Percentiles rank a stretch among this genome's conserved stretches.
Evolutionary conservation across 129 eudicot genomes (phyloP).

Genomic region (Flaveria bidentis): DNA sequence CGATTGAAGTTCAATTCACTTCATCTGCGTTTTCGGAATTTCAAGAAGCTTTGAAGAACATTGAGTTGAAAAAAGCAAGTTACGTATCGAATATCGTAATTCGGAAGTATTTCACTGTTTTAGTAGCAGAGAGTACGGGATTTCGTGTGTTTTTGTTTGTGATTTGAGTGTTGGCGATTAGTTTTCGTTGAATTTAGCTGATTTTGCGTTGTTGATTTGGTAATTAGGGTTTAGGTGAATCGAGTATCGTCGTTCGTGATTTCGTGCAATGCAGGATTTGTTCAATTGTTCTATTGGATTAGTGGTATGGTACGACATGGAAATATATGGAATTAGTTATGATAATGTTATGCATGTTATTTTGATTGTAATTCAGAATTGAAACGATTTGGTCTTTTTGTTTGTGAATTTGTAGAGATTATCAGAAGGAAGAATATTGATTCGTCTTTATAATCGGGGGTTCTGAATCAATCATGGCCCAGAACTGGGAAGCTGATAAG

Average conservation of each 20-base stretch:
- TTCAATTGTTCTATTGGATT: slow-evolving; percentile 27
- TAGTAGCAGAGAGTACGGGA: neutral
- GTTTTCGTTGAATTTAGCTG: slow-evolving; percentile 9
- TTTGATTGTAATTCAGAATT: neutral
- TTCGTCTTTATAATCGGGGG: slow-evolving; percentile 22
- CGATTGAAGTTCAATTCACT: slow-evolving; percentile 24
- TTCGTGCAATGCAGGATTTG: slow-evolving; percentile 39
- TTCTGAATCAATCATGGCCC: slow-evolving; percentile 57
- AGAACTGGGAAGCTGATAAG: slow-evolving; percentile 99
- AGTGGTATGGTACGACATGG: slow-evolving; percentile 27
- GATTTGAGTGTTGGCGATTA: neutral
- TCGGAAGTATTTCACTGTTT: slow-evolving; percentile 1
- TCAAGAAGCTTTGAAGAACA: neutral
- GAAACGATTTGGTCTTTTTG: neutral
- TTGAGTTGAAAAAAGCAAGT: neutral
- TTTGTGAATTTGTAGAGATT: slow-evolving; percentile 27
- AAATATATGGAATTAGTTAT: neutral
- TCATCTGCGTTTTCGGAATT: slow-evolving; percentile 1
- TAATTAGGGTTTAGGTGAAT: slow-evolving; percentile 2
- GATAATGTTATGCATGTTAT: neutral
- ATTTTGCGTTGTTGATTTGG: neutral
- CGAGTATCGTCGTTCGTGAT: neutral
- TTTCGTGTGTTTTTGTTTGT: neutral
- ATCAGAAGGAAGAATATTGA: slow-evolving; percentile 22
- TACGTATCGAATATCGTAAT: neutral